Evolutionary conservation across 2,329 filamentous ascomycete genomes (phyloP).

Genomic region (Lecanosticta acicola): DNA sequence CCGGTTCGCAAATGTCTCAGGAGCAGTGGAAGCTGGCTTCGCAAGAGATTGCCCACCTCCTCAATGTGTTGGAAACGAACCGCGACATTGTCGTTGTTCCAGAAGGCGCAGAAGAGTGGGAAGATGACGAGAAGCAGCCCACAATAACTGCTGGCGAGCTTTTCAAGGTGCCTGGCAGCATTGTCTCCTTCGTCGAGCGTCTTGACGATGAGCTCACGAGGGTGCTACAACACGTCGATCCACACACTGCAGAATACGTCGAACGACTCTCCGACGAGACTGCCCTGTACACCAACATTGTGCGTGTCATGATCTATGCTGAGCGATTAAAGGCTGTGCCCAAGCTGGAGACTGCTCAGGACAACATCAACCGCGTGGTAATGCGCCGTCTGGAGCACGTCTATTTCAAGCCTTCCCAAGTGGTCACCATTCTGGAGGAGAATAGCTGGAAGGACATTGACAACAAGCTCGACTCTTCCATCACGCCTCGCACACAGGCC

Average conservation of each 20-base stretch:
- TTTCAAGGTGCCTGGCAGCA: constrained; percentile 86
- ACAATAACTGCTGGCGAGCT: constrained; percentile 66
- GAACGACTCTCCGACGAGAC: constrained; percentile 90
- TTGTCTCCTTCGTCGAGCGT: constrained; percentile 90
- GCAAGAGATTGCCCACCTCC: constrained; percentile 71
- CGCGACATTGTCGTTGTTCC: constrained; percentile 70
- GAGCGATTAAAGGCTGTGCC: constrained; percentile 69
- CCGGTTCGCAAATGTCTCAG: constrained; percentile 76
- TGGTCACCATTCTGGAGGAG: constrained; percentile 89
- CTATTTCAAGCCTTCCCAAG: constrained; percentile 97
- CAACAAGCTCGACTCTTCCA: constrained; percentile 63
- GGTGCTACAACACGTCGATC: constrained; percentile 95
- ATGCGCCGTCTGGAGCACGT: constrained; percentile 94
- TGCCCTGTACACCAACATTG: constrained; percentile 83
- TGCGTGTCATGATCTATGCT: constrained; percentile 81
- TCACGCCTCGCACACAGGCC: constrained; percentile 67
- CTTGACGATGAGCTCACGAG: constrained; percentile 95
- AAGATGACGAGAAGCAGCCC: constrained; percentile 93
- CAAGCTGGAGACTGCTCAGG: constrained; percentile 69
- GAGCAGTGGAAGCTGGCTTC: constrained; percentile 97
- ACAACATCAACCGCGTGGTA: constrained; percentile 83
- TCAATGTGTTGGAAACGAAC: constrained; percentile 73
- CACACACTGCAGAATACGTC: constrained; percentile 97
- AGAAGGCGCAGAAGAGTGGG: constrained; percentile 95
- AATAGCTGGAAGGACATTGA: constrained; percentile 84